A percentile compares a stretch with the other conserved stretches of the same genome.
These are phyloP conservation scores for Diaporthe eres DNA, from an alignment of 2,329 filamentous ascomycete genomes.

Conservation along the genomic window DNA sequence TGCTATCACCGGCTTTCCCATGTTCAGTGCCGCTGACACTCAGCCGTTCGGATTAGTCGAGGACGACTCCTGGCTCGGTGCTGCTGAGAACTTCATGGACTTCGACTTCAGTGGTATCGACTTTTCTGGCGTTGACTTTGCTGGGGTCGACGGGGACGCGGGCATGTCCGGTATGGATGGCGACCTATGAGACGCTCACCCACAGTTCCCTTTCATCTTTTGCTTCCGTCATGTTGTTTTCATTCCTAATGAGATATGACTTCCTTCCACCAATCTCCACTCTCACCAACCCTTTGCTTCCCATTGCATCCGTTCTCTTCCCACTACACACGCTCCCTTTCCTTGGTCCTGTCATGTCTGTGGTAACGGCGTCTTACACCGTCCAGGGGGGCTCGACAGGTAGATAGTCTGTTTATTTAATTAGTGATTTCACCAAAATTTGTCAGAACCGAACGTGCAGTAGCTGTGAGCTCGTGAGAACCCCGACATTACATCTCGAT, in stretches of 20 bases:
- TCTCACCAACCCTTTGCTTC: not conserved
- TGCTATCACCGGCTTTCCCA: not conserved
- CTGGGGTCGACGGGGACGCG: not conserved
- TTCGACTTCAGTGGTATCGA: not conserved
- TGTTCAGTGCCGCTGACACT: not conserved
- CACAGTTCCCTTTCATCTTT: too few species aligned
- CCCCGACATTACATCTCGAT: too few species aligned
- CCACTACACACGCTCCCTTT: not conserved
- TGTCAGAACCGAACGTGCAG: not conserved
- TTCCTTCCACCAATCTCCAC: too few species aligned
- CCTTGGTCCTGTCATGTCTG: not conserved
- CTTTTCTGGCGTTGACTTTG: not conserved
- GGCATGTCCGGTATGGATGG: not conserved
- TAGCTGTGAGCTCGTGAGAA: not conserved
- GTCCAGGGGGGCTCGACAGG: not conserved
- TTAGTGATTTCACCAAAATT: not conserved
- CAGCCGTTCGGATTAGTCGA: not conserved
- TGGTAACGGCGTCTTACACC: not conserved
- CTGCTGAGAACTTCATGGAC: not conserved
- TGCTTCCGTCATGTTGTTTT: not conserved
- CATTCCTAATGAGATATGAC: not conserved
- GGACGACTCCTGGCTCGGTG: not conserved
- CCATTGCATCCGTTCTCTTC: too few species aligned
- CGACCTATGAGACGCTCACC: accelerated
- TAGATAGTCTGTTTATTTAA: not conserved